Conservation (phyloP, 2,329 filamentous ascomycete species). For the Diaporthe ilicicola region DNA sequence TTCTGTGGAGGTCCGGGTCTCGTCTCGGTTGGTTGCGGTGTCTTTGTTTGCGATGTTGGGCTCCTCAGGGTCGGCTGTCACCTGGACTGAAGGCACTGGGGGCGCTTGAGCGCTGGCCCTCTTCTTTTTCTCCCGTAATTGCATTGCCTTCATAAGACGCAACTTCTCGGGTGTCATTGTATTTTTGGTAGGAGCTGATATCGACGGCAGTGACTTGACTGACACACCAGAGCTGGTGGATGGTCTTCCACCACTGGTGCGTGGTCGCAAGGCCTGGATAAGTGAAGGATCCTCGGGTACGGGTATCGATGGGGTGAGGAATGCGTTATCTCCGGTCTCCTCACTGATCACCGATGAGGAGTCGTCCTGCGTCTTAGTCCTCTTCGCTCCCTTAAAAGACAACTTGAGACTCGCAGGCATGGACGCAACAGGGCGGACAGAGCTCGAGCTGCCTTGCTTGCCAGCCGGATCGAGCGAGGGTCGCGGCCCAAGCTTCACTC, state of each 20-base stretch:
- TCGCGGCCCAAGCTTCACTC: constrained; percentile 88
- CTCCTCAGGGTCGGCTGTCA: constrained; percentile 42
- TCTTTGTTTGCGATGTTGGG: constrained; percentile 43
- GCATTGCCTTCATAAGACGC: constrained; percentile 91
- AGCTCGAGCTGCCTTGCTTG: constrained; percentile 66
- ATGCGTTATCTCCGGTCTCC: constrained; percentile 47
- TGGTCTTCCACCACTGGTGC: constrained; percentile 47
- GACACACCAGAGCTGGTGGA: constrained; percentile 56
- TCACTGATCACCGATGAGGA: constrained; percentile 44
- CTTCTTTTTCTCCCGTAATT: constrained; percentile 84
- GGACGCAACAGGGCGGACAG: constrained; percentile 77
- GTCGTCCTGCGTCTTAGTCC: constrained; percentile 51
- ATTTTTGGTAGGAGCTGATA: constrained; percentile 47
- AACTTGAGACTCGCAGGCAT: constrained; percentile 83
- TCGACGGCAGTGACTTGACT: constrained; percentile 48
- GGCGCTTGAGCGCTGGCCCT: constrained; percentile 47
- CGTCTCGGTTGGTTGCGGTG: constrained; percentile 26
- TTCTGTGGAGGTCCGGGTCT: constrained; percentile 30
- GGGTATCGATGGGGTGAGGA: constrained; percentile 46
- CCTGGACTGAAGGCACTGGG: constrained; percentile 39
- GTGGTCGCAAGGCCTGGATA: constrained; percentile 41
- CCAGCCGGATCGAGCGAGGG: constrained; percentile 75
- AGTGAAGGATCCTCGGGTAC: constrained; percentile 46
- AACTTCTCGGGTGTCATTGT: constrained; percentile 87
- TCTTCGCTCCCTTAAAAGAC: constrained; percentile 66